Percentiles rank a stretch among this genome's conserved stretches.
Conservation (phyloP, 768 basidiomycete species). For the Xerocomellus intermedius region DNA sequence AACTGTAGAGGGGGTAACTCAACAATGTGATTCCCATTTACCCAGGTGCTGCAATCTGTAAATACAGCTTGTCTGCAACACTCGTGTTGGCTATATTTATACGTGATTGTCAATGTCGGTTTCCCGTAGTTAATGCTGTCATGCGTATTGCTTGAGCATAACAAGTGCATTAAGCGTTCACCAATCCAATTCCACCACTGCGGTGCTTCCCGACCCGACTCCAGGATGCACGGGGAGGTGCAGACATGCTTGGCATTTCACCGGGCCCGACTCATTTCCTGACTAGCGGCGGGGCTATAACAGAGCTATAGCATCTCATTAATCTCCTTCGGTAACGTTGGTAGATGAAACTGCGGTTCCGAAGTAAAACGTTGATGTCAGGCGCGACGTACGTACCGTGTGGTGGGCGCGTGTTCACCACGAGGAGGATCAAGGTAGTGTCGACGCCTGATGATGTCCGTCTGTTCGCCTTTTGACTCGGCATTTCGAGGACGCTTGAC, state of each 20-base stretch:
- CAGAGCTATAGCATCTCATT: background rate
- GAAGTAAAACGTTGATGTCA: conserved; percentile 15
- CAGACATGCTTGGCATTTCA: conserved; percentile 4
- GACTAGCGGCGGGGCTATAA: background rate
- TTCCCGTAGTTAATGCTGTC: background rate
- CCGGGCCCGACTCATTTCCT: conserved; percentile 21
- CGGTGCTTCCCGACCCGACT: conserved; percentile 6
- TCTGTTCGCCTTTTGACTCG: background rate
- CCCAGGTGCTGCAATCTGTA: background rate
- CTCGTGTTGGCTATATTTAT: background rate
- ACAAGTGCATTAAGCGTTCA: background rate
- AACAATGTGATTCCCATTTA: background rate
- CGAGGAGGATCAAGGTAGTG: conserved; percentile 11
- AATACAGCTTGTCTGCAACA: background rate
- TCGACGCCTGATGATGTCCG: background rate
- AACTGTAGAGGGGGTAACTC: conserved; percentile 2
- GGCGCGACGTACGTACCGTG: conserved; percentile 12
- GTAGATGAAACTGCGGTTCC: conserved; percentile 18
- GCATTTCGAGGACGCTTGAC: background rate
- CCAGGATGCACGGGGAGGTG: conserved; percentile 5
- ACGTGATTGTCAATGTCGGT: background rate
- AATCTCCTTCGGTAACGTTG: background rate
- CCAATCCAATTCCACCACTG: conserved; percentile 5
- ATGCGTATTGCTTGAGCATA: background rate
- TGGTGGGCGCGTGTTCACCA: conserved; percentile 16